Evolutionary conservation across 108 stramenopile genomes (phyloP).

Genomic region (Conticribra guillardii): DNA sequence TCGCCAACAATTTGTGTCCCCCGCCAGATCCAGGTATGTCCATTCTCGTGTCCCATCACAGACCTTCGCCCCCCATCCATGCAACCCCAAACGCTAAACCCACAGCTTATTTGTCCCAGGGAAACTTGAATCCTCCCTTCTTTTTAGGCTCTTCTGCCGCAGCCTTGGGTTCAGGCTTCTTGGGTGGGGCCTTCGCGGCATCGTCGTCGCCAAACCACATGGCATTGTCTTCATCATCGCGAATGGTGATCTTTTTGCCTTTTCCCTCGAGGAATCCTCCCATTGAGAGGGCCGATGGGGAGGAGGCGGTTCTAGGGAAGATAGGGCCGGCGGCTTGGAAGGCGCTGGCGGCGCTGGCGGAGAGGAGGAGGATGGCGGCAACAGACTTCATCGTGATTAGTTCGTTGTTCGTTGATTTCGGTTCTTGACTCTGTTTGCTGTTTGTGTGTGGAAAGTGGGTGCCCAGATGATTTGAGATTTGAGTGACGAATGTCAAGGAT

Average conservation of each 20-base stretch:
- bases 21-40: too few species aligned
- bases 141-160: conserved; percentile 18
- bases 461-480: too few species aligned
- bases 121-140: conserved; percentile 45
- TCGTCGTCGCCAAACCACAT: conserved; percentile 60
- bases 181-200: conserved; percentile 24
- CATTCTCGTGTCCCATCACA: too few species aligned
- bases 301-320: conserved; percentile 10
- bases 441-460: too few species aligned
- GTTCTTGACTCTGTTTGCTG: too few species aligned
- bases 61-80: too few species aligned
- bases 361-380: conserved; percentile 28
- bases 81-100: too few species aligned
- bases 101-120: conserved; percentile 47
- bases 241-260: conserved; percentile 54
- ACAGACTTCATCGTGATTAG: conserved; percentile 44
- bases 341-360: conserved; percentile 24
- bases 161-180: conserved; percentile 38
- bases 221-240: conserved; percentile 59
- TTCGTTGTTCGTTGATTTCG: background rate
- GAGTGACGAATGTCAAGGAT: too few species aligned
- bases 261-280: conserved; percentile 48
- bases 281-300: conserved; percentile 13
- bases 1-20: too few species aligned
- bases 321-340: conserved; percentile 37